Conservation (phyloP, 1,139 yeast species). For the Debaryomyces robertsiae region DNA sequence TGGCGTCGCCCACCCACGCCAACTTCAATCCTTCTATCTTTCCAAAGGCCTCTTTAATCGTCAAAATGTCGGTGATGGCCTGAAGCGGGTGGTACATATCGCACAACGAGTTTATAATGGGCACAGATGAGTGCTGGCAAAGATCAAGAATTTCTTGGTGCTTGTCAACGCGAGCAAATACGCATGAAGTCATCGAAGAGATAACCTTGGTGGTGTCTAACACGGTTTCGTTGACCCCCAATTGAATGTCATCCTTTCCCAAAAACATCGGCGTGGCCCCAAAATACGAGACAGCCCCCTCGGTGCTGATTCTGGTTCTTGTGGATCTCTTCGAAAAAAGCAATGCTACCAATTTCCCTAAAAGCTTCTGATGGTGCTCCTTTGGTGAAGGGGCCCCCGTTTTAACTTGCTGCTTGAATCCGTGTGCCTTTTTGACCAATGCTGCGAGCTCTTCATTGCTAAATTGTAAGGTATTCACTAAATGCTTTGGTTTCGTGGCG, state of each 20-base stretch:
- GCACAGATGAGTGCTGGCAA: conserved; percentile 69
- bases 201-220: conserved; percentile 83
- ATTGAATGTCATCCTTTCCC: conserved; percentile 86
- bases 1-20: conserved; percentile 97
- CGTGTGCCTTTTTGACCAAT: conserved; percentile 67
- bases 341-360: conserved; percentile 74
- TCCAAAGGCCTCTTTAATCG: conserved; percentile 74
- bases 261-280: conserved; percentile 91
- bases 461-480: conserved; percentile 77
- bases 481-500: conserved; percentile 56
- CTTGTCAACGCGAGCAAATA: conserved; percentile 81
- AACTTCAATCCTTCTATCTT: conserved; percentile 65
- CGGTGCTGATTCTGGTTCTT: conserved; percentile 83
- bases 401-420: conserved; percentile 60
- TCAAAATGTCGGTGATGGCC: conserved; percentile 80
- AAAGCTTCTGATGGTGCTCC: conserved; percentile 51
- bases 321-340: conserved; percentile 84
- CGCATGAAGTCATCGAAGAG: conserved; percentile 84
- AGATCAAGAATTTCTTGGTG: conserved; percentile 74
- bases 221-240: conserved; percentile 82
- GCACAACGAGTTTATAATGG: conserved; percentile 83
- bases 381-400: conserved; percentile 48
- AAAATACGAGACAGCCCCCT: conserved; percentile 81
- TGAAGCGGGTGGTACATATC: conserved; percentile 86
- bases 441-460: conserved; percentile 66